A percentile compares a stretch with the other conserved stretches of the same genome.
phyloP scores from a whole-genome alignment of 2,329 filamentous ascomycete genomes.

The Coniella lustricola region DNA sequence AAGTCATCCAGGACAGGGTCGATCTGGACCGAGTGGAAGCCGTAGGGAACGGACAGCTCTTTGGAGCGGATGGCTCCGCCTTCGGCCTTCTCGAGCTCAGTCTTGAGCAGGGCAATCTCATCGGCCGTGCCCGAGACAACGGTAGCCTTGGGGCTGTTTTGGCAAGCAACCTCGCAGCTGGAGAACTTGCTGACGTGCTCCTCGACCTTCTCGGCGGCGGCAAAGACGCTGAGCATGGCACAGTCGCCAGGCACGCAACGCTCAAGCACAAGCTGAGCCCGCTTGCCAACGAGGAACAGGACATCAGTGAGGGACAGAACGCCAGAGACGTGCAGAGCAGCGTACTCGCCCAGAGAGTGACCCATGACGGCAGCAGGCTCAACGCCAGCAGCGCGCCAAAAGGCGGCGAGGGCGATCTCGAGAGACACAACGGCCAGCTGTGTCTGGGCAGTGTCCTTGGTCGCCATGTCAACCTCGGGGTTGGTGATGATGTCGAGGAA shows the following conservation, averaged over 20 bases:
- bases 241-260: conserved; percentile 57
- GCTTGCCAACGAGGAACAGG: conserved; percentile 57
- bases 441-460: conserved; percentile 35
- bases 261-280: conserved; percentile 53
- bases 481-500: conserved; percentile 40
- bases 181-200: conserved; percentile 35
- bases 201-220: conserved; percentile 40
- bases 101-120: conserved; percentile 24
- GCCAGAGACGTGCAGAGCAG: conserved; percentile 58
- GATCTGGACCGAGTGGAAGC: conserved; percentile 40
- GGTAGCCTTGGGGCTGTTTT: conserved; percentile 63
- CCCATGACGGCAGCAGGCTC: conserved; percentile 39
- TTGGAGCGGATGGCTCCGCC: conserved; percentile 27
- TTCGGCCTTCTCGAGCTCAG: conserved; percentile 30
- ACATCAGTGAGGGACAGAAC: conserved; percentile 60
- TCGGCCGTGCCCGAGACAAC: conserved; percentile 45
- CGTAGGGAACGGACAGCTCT: conserved; percentile 35
- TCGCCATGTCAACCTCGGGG: conserved; percentile 29
- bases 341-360: conserved; percentile 61
- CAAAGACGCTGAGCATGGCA: conserved; percentile 38
- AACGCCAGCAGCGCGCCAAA: conserved; percentile 43
- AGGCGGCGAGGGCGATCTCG: conserved; percentile 42
- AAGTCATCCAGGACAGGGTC: conserved; percentile 46
- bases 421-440: conserved; percentile 41
- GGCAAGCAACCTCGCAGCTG: conserved; percentile 50